phyloP scores from a whole-genome alignment of 2,329 filamentous ascomycete genomes.

The Neofusicoccum parvum region DNA sequence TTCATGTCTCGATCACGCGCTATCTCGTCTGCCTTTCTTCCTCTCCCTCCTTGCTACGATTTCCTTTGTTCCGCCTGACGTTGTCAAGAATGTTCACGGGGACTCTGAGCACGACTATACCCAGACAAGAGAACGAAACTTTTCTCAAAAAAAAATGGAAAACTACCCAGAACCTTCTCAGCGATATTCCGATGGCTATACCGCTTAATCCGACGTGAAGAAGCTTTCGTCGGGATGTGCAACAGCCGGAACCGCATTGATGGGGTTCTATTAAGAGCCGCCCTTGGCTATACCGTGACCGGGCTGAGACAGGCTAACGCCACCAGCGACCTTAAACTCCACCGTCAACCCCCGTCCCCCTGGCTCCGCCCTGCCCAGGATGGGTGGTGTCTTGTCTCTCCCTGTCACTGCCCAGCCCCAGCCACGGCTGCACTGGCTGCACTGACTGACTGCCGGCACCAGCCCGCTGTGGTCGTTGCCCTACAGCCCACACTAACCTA shows the following conservation, averaged over 20 bases:
- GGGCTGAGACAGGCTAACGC: slow-evolving; percentile 18
- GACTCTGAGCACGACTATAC: background rate
- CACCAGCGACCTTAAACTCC: slow-evolving; percentile 2
- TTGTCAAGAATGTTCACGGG: background rate
- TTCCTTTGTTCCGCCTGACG: background rate
- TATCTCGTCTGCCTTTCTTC: background rate
- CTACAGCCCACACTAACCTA: background rate
- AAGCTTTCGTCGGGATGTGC: background rate
- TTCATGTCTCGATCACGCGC: background rate
- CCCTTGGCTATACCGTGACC: slow-evolving; percentile 6
- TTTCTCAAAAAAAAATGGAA: background rate
- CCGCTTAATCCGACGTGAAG: background rate
- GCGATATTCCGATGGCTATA: background rate
- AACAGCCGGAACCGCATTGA: slow-evolving; percentile 10
- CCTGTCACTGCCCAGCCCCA: background rate
- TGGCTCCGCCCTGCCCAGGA: background rate
- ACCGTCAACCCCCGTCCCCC: background rate
- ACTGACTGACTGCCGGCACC: background rate
- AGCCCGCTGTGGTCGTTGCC: background rate
- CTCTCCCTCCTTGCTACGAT: background rate
- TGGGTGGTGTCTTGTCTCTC: background rate
- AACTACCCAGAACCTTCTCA: background rate
- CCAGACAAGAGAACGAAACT: background rate
- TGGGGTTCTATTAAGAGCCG: slow-evolving; percentile 1
- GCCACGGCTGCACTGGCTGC: background rate